phyloP scores from a whole-genome alignment of 176 grass and related monocot genomes.

The Saccharum officinarum region DNA sequence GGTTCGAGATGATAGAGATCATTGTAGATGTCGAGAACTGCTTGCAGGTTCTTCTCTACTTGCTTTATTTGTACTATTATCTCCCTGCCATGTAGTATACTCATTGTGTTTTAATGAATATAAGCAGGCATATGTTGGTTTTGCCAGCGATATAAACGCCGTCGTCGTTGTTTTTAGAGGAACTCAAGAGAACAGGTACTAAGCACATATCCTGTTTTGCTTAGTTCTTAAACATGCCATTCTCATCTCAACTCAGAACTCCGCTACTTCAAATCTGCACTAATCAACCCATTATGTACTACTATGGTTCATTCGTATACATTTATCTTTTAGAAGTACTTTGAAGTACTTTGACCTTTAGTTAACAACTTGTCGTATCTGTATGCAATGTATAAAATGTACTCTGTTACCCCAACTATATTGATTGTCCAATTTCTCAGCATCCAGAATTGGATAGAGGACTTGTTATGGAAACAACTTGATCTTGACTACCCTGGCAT shows the following conservation, averaged over 20 bases:
- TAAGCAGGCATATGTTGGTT: slow-evolving; percentile 87
- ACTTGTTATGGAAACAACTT: slow-evolving; percentile 90
- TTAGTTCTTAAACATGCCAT: background rate
- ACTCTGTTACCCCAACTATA: background rate
- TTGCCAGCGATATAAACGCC: slow-evolving; percentile 80
- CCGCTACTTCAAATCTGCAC: background rate
- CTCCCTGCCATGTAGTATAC: background rate
- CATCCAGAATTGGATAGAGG: slow-evolving; percentile 90
- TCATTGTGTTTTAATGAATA: background rate
- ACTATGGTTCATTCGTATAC: background rate
- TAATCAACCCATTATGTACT: slow-evolving; percentile 5
- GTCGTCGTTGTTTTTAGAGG: slow-evolving; percentile 89
- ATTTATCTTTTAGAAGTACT: background rate
- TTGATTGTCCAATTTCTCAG: slow-evolving; percentile 45
- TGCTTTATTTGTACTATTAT: background rate
- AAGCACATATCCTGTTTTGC: background rate
- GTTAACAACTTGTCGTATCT: slow-evolving; percentile 3
- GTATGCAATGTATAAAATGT: slow-evolving; percentile 23
- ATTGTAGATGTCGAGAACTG: slow-evolving; percentile 88
- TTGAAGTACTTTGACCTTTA: slow-evolving; percentile 4
- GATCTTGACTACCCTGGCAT: slow-evolving; percentile 92
- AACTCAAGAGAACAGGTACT: slow-evolving; percentile 93
- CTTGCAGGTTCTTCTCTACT: slow-evolving; percentile 58
- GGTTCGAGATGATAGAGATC: slow-evolving; percentile 75
- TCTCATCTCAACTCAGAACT: background rate